Conservation (phyloP, 495 filamentous ascomycete genomes). For the Tuber umbilicatum region DNA sequence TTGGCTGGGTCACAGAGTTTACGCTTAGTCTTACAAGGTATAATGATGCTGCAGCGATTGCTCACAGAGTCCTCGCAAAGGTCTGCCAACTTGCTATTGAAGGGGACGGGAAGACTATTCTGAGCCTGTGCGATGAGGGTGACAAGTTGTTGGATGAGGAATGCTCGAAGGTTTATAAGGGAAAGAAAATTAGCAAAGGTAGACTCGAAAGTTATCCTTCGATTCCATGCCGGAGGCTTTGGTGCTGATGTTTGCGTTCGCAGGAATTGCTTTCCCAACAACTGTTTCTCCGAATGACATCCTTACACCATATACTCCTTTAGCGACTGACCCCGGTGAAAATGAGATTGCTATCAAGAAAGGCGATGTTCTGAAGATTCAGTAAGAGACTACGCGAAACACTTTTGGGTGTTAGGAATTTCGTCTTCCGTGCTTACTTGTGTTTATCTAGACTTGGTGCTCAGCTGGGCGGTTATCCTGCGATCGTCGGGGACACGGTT, state of each 20-base stretch:
- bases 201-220: slow-evolving; percentile 26
- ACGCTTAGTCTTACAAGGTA: slow-evolving; percentile 95
- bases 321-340: slow-evolving; percentile 77
- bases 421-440: slow-evolving; percentile 9
- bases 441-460: slow-evolving; percentile 58
- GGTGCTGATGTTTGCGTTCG: slow-evolving; percentile 25
- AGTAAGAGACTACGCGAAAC: slow-evolving; percentile 43
- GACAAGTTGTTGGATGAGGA: slow-evolving; percentile 93
- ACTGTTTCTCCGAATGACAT: slow-evolving; percentile 91
- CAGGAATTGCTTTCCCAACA: slow-evolving; percentile 85
- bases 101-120: slow-evolving; percentile 67
- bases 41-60: slow-evolving; percentile 89
- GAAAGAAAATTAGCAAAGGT: slow-evolving; percentile 84
- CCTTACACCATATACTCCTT: slow-evolving; percentile 92
- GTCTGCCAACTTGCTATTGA: slow-evolving; percentile 75
- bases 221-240: slow-evolving; percentile 12
- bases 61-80: slow-evolving; percentile 84
- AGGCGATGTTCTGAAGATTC: slow-evolving; percentile 86
- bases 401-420: neutral
- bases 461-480: slow-evolving; percentile 94
- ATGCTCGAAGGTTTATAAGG: slow-evolving; percentile 90
- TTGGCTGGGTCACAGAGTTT: slow-evolving; percentile 54
- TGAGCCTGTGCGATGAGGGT: slow-evolving; percentile 87
- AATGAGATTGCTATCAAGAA: slow-evolving; percentile 69
- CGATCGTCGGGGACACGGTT: slow-evolving; percentile 91